Conservation (phyloP, 371 early-diverging fungal genomes). For the Mortierella sp. region DNA sequence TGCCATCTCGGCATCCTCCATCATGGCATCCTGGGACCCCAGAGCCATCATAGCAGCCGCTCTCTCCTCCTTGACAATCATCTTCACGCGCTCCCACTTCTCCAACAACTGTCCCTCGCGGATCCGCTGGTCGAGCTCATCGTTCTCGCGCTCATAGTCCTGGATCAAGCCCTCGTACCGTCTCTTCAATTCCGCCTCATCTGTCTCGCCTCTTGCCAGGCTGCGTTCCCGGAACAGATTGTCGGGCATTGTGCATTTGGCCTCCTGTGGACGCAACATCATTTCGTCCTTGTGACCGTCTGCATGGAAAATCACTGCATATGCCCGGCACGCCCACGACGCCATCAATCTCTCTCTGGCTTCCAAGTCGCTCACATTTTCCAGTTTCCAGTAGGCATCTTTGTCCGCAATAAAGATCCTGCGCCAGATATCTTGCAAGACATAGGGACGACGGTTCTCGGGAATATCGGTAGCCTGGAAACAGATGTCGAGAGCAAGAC, state of each 20-base stretch:
- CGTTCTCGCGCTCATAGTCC: slow-evolving; percentile 45
- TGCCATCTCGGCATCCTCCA: slow-evolving; percentile 33
- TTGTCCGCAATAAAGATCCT: slow-evolving; percentile 34
- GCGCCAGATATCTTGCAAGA: slow-evolving; percentile 56
- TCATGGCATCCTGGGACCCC: slow-evolving; percentile 12
- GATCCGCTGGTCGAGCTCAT: slow-evolving; percentile 42
- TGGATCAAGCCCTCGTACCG: slow-evolving; percentile 27
- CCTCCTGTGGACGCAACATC: slow-evolving; percentile 37
- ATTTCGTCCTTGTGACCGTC: slow-evolving; percentile 41
- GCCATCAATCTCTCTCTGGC: slow-evolving; percentile 26
- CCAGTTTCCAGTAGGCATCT: slow-evolving; percentile 28
- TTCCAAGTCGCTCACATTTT: slow-evolving; percentile 31
- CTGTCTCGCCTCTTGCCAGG: not conserved
- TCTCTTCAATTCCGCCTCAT: not conserved
- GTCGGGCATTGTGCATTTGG: slow-evolving; percentile 41
- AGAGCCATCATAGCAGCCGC: not conserved
- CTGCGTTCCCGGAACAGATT: slow-evolving; percentile 37
- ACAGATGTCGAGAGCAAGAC: slow-evolving; percentile 42
- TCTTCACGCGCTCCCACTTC: slow-evolving; percentile 37
- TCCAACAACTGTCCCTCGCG: slow-evolving; percentile 28
- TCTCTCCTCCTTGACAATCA: slow-evolving; percentile 39
- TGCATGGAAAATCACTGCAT: slow-evolving; percentile 29
- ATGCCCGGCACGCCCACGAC: slow-evolving; percentile 46
- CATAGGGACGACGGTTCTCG: slow-evolving; percentile 43
- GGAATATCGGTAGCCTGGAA: slow-evolving; percentile 47